Conservation (phyloP, 139 green algal species). For the Tetradesmus lagerheimii region DNA sequence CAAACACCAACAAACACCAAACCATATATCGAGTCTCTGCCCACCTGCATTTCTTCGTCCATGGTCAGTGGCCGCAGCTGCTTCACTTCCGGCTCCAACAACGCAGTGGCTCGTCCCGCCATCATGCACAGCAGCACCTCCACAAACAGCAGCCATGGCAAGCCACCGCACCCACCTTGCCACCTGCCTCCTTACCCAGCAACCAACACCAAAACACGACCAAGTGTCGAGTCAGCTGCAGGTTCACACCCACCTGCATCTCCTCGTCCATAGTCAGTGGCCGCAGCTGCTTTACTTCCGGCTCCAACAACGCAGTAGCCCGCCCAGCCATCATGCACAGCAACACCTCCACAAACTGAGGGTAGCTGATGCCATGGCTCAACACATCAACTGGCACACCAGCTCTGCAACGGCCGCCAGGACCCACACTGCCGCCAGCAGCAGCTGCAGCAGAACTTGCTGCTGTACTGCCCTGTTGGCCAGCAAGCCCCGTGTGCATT, state of each 20-base stretch:
- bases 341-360: conserved; percentile 68
- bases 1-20: too few relatives aligned
- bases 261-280: conserved; percentile 18
- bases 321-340: conserved; percentile 54
- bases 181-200: too few relatives aligned
- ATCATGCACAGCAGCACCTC: too few relatives aligned
- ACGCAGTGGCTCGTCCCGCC: neutral
- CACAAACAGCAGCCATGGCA: too few relatives aligned
- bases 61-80: neutral
- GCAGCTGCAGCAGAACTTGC: neutral
- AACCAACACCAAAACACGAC: too few relatives aligned
- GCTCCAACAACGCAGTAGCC: conserved; percentile 13
- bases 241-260: conserved; percentile 40
- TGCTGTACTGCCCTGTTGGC: neutral
- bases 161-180: too few relatives aligned
- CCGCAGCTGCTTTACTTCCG: conserved; percentile 20
- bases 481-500: neutral
- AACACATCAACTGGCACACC: conserved; percentile 23
- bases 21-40: too few relatives aligned
- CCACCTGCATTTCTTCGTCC: conserved; percentile 45
- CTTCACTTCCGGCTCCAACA: conserved; percentile 26
- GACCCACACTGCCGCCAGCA: neutral
- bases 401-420: neutral
- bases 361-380: conserved; percentile 53
- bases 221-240: too few relatives aligned